phyloP scores from a whole-genome alignment of 352 stramenopile genomes.

The Phytophthora kernoviae region DNA sequence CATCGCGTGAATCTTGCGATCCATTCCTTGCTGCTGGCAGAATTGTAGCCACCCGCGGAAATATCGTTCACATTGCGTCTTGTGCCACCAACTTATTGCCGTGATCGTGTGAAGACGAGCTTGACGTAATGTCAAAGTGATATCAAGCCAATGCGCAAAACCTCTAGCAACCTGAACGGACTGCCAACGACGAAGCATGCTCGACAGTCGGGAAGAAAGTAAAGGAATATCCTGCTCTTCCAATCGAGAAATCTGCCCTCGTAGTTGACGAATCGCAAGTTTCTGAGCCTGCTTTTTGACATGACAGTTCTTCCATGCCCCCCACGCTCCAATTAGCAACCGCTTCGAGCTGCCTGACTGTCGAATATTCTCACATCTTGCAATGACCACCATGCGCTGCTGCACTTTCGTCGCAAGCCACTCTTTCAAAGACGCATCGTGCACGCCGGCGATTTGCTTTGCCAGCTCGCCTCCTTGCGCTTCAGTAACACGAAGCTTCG shows the following conservation, averaged over 20 bases:
- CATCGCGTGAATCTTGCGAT: slow-evolving; percentile 16
- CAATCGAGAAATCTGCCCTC: slow-evolving; percentile 6
- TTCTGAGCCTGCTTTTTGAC: slow-evolving; percentile 19
- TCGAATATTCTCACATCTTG: slow-evolving; percentile 31
- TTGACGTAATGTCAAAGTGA: slow-evolving; percentile 2
- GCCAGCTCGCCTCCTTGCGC: slow-evolving; percentile 16
- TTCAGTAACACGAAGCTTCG: slow-evolving; percentile 15
- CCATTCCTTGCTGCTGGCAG: slow-evolving; percentile 6
- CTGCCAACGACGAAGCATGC: slow-evolving; percentile 33
- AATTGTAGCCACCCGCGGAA: slow-evolving; percentile 34
- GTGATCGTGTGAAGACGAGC: slow-evolving; percentile 20
- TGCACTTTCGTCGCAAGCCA: slow-evolving; percentile 31
- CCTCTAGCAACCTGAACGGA: slow-evolving; percentile 12
- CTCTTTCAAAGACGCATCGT: slow-evolving; percentile 31
- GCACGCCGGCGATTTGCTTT: slow-evolving; percentile 19
- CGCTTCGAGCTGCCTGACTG: slow-evolving; percentile 10
- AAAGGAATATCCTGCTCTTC: slow-evolving; percentile 8
- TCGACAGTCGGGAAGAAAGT: not conserved
- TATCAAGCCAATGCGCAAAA: slow-evolving; percentile 24
- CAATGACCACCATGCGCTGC: slow-evolving; percentile 22
- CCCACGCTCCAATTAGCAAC: slow-evolving; percentile 25
- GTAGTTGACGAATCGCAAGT: slow-evolving; percentile 13
- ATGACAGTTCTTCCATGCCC: slow-evolving; percentile 29
- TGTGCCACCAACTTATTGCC: slow-evolving; percentile 41
- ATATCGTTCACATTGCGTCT: slow-evolving; percentile 5